Evolutionary conservation across 176 grass and related monocot genomes (phyloP).

Genomic region (Musa beccarii): DNA sequence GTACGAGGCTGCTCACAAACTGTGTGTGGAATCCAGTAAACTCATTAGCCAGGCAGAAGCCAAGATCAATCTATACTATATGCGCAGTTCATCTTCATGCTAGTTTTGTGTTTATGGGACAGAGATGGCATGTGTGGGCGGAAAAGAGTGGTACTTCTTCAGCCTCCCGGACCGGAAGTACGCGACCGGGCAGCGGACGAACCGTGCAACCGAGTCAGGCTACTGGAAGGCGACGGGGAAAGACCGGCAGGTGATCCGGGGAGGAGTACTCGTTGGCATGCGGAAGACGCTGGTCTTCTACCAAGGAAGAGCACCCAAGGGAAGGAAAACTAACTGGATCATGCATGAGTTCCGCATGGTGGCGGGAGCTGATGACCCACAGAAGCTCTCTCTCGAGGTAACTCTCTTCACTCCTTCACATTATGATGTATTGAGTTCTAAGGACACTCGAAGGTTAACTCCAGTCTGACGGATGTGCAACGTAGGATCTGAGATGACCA

Average conservation of each 20-base stretch:
- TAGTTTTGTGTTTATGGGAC: background rate
- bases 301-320: conserved; percentile 80
- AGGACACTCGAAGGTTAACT: too few relatives aligned
- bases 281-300: conserved; percentile 96
- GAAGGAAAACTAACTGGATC: conserved; percentile 84
- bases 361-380: conserved; percentile 25
- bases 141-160: conserved; percentile 93
- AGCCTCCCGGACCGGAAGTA: conserved; percentile 82
- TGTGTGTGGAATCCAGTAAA: too few relatives aligned
- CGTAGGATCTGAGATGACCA: too few relatives aligned
- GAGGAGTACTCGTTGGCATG: conserved; percentile 68
- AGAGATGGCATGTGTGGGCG: conserved; percentile 74
- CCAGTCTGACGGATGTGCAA: too few relatives aligned
- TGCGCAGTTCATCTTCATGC: background rate
- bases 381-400: background rate
- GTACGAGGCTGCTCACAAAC: too few relatives aligned
- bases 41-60: too few relatives aligned
- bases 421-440: too few relatives aligned
- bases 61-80: background rate
- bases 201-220: conserved; percentile 74
- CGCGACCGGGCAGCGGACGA: conserved; percentile 70
- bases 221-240: conserved; percentile 96
- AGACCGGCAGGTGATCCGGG: conserved; percentile 51
- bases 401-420: too few relatives aligned
- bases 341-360: conserved; percentile 91